A percentile compares a stretch with the other conserved stretches of the same genome.
These are phyloP conservation scores for Kurtzmaniella quercitrusa DNA, from an alignment of 1,139 yeast genomes.

Conservation along the genomic window DNA sequence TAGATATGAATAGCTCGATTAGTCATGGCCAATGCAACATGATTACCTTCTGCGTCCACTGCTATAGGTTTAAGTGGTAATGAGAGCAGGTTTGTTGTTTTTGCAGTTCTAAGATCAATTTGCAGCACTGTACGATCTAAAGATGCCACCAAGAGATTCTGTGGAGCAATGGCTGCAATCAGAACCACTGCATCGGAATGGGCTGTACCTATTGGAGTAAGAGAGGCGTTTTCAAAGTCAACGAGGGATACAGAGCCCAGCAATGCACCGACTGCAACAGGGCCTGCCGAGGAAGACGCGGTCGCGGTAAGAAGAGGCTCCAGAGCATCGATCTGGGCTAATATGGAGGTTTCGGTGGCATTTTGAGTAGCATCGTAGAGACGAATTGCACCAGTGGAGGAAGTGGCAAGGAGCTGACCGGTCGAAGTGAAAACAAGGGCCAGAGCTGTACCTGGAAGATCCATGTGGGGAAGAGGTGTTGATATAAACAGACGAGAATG, in stretches of 20 bases:
- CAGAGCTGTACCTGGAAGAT: conserved; percentile 3
- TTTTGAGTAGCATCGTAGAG: background rate
- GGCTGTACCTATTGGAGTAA: background rate
- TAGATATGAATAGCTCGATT: conserved; percentile 53
- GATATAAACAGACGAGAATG: background rate
- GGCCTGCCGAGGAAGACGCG: background rate
- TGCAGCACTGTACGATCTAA: conserved; percentile 18
- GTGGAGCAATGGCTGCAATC: background rate
- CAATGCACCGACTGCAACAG: background rate
- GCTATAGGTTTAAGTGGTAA: conserved; percentile 52
- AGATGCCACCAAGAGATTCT: background rate
- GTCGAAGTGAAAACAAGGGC: conserved; percentile 5
- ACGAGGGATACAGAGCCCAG: background rate
- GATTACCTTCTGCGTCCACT: conserved; percentile 52
- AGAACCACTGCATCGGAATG: background rate
- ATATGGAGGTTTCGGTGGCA: background rate
- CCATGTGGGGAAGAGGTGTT: background rate
- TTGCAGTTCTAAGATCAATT: conserved; percentile 25
- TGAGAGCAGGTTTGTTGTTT: conserved; percentile 9
- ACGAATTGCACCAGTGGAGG: background rate
- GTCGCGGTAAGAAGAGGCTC: background rate
- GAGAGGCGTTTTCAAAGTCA: background rate
- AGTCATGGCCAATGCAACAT: conserved; percentile 55
- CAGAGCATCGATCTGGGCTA: background rate
- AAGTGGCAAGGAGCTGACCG: conserved; percentile 5